Evolutionary conservation across 768 basidiomycete genomes (phyloP).

Genomic region (Asterophora lycoperdoides): DNA sequence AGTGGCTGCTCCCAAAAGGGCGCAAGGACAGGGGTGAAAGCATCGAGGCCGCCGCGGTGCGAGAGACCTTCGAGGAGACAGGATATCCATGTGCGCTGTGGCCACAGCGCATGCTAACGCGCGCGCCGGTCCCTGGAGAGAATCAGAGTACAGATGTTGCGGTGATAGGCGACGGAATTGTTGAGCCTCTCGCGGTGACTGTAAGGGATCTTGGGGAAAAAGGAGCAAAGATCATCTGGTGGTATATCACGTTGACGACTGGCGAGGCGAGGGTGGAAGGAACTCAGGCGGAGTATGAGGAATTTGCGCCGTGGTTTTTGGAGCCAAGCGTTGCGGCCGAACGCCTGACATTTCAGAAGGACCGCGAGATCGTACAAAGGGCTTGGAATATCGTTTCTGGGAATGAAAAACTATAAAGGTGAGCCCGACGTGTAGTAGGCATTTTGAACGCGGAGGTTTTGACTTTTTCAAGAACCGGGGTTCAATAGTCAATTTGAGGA

Average conservation of each 20-base stretch:
- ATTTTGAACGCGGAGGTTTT: too few relatives aligned
- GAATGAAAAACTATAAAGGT: too few relatives aligned
- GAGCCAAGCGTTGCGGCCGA: slow-evolving; percentile 30
- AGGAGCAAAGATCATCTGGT: slow-evolving; percentile 46
- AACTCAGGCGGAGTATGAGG: slow-evolving; percentile 42
- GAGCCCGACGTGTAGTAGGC: too few relatives aligned
- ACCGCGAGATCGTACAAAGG: slow-evolving; percentile 34
- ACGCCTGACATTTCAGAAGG: slow-evolving; percentile 33
- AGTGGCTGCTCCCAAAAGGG: slow-evolving; percentile 53
- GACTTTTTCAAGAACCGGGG: too few relatives aligned
- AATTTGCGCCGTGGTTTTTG: slow-evolving; percentile 36
- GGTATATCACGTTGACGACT: slow-evolving; percentile 40
- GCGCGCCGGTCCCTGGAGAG: slow-evolving; percentile 49
- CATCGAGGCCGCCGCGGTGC: slow-evolving; percentile 45
- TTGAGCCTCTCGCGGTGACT: slow-evolving; percentile 32
- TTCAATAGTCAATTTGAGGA: too few relatives aligned
- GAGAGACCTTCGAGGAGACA: slow-evolving; percentile 67
- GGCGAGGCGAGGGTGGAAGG: slow-evolving; percentile 31
- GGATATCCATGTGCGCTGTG: slow-evolving; percentile 52
- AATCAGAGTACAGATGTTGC: slow-evolving; percentile 26
- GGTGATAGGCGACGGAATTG: slow-evolving; percentile 20
- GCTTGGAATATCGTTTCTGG: slow-evolving; percentile 26
- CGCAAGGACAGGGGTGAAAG: slow-evolving; percentile 56
- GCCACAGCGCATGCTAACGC: slow-evolving; percentile 47
- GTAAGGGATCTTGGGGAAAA: slow-evolving; percentile 21